Evolutionary conservation across 768 basidiomycete genomes (phyloP).

Genomic region (Rhodotorula taiwanensis): DNA sequence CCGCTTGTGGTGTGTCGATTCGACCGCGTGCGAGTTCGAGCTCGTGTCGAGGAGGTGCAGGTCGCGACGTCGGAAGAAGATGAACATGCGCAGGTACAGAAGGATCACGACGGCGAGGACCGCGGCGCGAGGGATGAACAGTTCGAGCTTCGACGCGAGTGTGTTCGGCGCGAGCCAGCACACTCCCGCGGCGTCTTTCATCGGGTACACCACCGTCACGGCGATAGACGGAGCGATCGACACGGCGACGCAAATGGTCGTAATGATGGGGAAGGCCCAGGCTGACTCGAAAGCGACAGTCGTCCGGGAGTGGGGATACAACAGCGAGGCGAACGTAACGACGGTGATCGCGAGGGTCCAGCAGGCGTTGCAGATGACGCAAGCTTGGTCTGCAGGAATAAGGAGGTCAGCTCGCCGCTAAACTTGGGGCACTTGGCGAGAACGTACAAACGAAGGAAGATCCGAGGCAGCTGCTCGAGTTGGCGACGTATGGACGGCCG

Average conservation of each 20-base stretch:
- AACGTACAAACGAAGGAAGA: conserved; percentile 20
- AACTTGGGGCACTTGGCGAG: no score
- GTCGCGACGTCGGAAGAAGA: conserved; percentile 28
- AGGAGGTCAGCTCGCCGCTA: neutral
- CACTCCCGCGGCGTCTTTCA: conserved; percentile 13
- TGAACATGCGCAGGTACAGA: conserved; percentile 27
- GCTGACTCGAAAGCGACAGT: conserved; percentile 8
- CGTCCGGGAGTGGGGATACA: conserved; percentile 15
- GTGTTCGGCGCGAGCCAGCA: conserved; percentile 17
- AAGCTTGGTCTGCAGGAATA: conserved; percentile 19
- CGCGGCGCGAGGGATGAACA: conserved; percentile 25
- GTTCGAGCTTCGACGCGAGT: neutral
- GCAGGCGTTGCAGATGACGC: conserved; percentile 16
- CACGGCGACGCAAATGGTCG: neutral
- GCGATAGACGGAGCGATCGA: conserved; percentile 9
- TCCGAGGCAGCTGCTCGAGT: conserved; percentile 1
- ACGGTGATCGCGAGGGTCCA: conserved; percentile 26
- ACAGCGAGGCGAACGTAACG: conserved; percentile 19
- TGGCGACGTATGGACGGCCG: neutral
- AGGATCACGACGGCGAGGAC: conserved; percentile 19
- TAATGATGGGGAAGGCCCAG: conserved; percentile 6
- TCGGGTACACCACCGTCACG: neutral
- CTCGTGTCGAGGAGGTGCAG: conserved; percentile 11
- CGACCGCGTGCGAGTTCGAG: neutral
- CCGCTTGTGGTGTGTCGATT: neutral